Evolutionary conservation across 2,329 filamentous ascomycete genomes (phyloP).

Genomic region (Penicillium glabrum): DNA sequence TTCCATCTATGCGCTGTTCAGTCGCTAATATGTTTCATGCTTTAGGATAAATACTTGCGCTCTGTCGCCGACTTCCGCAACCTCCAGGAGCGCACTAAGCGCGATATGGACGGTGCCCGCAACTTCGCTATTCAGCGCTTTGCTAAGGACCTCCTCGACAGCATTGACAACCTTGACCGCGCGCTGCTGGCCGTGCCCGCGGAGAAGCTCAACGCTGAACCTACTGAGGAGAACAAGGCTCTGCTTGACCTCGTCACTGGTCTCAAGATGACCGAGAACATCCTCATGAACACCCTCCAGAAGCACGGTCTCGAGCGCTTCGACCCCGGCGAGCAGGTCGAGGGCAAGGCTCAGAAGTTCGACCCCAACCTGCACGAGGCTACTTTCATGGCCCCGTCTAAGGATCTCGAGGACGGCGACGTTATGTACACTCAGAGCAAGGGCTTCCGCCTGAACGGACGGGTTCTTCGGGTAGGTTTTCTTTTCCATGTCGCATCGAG

Average conservation of each 20-base stretch:
- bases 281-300: constrained; percentile 82
- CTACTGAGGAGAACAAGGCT: constrained; percentile 64
- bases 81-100: constrained; percentile 89
- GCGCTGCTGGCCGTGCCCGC: constrained; percentile 76
- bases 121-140: constrained; percentile 95
- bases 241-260: constrained; percentile 80
- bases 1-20: not conserved
- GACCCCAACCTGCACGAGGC: constrained; percentile 97
- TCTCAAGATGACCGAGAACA: constrained; percentile 89
- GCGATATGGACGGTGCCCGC: constrained; percentile 81
- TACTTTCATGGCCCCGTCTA: constrained; percentile 86
- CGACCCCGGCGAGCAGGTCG: constrained; percentile 59
- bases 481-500: not conserved
- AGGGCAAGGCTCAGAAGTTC: constrained; percentile 74
- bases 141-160: constrained; percentile 91
- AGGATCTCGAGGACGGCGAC: constrained; percentile 83
- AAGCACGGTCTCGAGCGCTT: constrained; percentile 94
- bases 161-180: constrained; percentile 94
- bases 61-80: constrained; percentile 96
- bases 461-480: constrained; percentile 67
- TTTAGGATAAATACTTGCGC: constrained; percentile 89
- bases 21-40: not conserved
- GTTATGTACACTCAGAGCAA: constrained; percentile 94
- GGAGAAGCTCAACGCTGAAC: constrained; percentile 64
- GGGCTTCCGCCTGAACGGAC: constrained; percentile 90